A percentile compares a stretch with the other conserved stretches of the same genome.
phyloP scores from a whole-genome alignment of 345 rosid genomes.

The Anastatica hierochuntica region DNA sequence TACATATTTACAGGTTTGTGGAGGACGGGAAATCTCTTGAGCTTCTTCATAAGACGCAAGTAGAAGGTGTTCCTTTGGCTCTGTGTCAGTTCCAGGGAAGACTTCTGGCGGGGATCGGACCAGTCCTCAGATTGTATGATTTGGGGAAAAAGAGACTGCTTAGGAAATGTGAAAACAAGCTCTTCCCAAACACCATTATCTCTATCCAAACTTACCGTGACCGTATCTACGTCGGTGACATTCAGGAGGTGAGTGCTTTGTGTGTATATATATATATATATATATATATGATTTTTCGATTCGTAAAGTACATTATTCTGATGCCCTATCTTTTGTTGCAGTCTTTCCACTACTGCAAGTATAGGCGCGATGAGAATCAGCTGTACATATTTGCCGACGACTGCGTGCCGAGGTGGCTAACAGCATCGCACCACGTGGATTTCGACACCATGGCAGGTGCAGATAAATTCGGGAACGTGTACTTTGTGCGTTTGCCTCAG shows the following conservation, averaged over 20 bases:
- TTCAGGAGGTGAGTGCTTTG: constrained; percentile 80
- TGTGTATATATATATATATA: too few species aligned
- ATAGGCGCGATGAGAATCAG: constrained; percentile 95
- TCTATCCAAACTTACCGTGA: constrained; percentile 84
- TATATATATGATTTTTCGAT: too few species aligned
- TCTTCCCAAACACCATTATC: constrained; percentile 75
- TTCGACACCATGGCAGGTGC: constrained; percentile 97
- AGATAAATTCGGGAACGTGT: constrained; percentile 87
- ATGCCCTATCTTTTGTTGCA: too few species aligned
- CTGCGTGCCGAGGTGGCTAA: constrained; percentile 93
- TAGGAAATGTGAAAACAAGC: constrained; percentile 91
- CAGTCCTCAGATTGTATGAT: constrained; percentile 82
- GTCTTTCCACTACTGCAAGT: constrained; percentile 99
- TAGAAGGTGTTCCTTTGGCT: constrained; percentile 87
- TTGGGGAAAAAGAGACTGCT: constrained; percentile 88
- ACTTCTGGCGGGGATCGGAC: constrained; percentile 81
- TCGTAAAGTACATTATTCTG: too few species aligned
- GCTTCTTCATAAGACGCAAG: constrained; percentile 93
- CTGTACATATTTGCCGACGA: constrained; percentile 94
- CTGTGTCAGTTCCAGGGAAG: constrained; percentile 95
- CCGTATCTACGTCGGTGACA: constrained; percentile 90
- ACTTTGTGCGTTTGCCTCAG: constrained; percentile 81
- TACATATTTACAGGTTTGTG: constrained; percentile 82
- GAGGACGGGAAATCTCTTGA: constrained; percentile 82
- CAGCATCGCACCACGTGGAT: constrained; percentile 80